These are phyloP conservation scores for Xylaria sp. DNA, from an alignment of 2,329 filamentous ascomycete species.

Conservation along the genomic window DNA sequence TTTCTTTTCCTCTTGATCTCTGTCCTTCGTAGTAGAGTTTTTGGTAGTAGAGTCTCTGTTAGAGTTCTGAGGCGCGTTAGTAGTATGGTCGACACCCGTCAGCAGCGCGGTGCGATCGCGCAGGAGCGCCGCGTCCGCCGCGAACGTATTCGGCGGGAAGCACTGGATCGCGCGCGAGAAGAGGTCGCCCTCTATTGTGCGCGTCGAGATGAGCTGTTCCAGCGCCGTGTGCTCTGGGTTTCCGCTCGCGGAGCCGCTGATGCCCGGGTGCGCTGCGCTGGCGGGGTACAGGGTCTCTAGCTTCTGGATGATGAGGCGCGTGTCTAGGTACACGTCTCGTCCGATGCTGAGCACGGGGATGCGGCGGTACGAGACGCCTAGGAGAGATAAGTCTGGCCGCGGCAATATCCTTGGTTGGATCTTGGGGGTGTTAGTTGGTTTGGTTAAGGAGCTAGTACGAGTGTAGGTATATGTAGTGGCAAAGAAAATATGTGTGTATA, in stretches of 20 bases:
- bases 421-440: slow-evolving; percentile 43
- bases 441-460: neutral
- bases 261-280: slow-evolving; percentile 51
- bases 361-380: slow-evolving; percentile 75
- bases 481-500: neutral
- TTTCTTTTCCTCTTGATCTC: slow-evolving; percentile 3
- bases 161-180: slow-evolving; percentile 65
- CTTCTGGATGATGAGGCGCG: slow-evolving; percentile 73
- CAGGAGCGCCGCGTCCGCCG: slow-evolving; percentile 67
- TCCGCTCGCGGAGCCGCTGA: slow-evolving; percentile 31
- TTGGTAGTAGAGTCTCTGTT: too few relatives aligned
- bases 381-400: slow-evolving; percentile 69
- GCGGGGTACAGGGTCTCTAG: slow-evolving; percentile 68
- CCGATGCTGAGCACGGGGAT: slow-evolving; percentile 76
- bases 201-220: slow-evolving; percentile 66
- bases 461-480: neutral
- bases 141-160: slow-evolving; percentile 67
- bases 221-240: slow-evolving; percentile 57
- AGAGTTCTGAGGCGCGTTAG: too few relatives aligned
- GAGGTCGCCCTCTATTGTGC: slow-evolving; percentile 66
- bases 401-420: slow-evolving; percentile 74
- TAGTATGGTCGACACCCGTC: slow-evolving; percentile 42
- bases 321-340: slow-evolving; percentile 75
- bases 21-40: neutral
- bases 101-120: slow-evolving; percentile 64